These are phyloP conservation scores for Cryptosporidium ubiquitum DNA, from an alignment of 169 alveolate species.

Conservation along the genomic window DNA sequence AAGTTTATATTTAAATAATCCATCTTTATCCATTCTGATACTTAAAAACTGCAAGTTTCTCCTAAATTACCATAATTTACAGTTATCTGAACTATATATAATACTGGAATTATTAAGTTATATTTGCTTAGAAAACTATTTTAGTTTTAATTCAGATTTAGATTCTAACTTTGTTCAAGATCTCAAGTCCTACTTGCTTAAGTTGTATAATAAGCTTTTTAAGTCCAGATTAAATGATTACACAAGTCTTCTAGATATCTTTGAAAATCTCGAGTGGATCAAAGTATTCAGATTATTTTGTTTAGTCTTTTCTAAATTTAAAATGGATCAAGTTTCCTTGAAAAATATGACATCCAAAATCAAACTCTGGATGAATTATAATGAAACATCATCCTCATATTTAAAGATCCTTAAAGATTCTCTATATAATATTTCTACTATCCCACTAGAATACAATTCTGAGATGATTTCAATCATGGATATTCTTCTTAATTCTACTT, in stretches of 20 bases:
- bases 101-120: background rate
- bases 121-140: background rate
- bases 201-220: too few relatives aligned
- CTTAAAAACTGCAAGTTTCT: background rate
- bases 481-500: background rate
- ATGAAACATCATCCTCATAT: background rate
- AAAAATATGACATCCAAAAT: background rate
- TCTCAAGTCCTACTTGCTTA: background rate
- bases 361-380: background rate
- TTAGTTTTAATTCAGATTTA: too few relatives aligned
- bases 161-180: background rate
- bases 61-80: background rate
- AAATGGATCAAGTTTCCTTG: background rate
- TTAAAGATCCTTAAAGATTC: background rate
- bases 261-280: background rate
- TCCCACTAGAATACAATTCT: conserved; percentile 15
- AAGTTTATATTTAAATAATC: background rate
- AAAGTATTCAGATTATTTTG: conserved; percentile 16
- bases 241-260: background rate
- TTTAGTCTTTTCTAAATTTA: background rate
- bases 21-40: background rate
- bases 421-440: background rate
- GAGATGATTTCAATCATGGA: conserved; percentile 18
- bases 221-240: too few relatives aligned
- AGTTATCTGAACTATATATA: background rate